Evolutionary conservation across 177 flowering plant species (phyloP), one percentile per base, ranked within the genome.

Genomic region (Telopea speciosissima): DNA sequence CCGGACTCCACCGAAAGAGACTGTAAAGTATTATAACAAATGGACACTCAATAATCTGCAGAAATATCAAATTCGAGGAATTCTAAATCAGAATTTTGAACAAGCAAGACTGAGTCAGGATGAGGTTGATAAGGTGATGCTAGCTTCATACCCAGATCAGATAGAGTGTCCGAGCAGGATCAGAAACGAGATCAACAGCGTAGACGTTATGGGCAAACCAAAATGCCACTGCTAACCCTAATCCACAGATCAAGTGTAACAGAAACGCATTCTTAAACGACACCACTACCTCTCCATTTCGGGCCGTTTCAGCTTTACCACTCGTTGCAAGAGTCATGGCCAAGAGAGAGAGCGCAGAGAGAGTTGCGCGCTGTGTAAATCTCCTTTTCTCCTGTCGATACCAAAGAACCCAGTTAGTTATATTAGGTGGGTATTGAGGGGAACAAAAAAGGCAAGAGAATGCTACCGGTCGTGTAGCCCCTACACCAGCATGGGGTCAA

Each of bases 21-120:
- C 93, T 87, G 79, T 79, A 88, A 44, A 82, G 58, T 45, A 85
- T 79, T 59, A 87, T 75, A 70, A 80, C 81, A 36, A 91, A 73
- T 2, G 85, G 84, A 65, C 73, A 65, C 69, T 81, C 78, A 65
- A 88, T 62, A 8, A 77, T 76, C 96, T 90, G 68, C 52, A 71
- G 28, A 45, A 69, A 66, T 67, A 59, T 36, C 6, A n/a, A 54
- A 21, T 40, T 12, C 54, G 54, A 49, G 9, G 40, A 28, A 36
- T 36, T 36, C 5, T 5, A 8, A 33, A 36, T 36, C 40, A 36
- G 40, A 36, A 36, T 36, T 4, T 36, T 36, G 40, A 70, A 69
- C 21, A 44, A 12, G 22, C 28, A 23, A 9, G 36, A 0, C n/a
- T 11, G 59, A 17, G 16, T 3, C 3, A 23, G 10, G 42, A 19